These are phyloP conservation scores for Plasmodium adleri DNA, from an alignment of 169 alveolate species.

Conservation along the genomic window DNA sequence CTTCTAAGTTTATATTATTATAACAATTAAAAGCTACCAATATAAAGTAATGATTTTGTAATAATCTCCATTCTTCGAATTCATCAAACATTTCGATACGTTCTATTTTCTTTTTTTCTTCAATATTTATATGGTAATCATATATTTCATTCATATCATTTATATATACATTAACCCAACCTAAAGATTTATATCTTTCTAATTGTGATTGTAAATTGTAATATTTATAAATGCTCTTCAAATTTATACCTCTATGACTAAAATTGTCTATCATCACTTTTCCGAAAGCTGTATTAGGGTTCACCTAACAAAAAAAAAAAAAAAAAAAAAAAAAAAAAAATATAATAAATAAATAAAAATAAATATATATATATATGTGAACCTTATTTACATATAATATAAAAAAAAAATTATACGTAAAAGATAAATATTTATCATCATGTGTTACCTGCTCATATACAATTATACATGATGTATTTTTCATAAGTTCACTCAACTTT, in stretches of 20 bases:
- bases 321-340: background rate
- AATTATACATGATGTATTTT: slow-evolving; percentile 56
- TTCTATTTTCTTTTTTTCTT: slow-evolving; percentile 78
- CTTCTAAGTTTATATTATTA: slow-evolving; percentile 11
- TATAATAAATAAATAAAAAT: background rate
- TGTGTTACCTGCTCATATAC: slow-evolving; percentile 76
- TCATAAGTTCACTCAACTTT: slow-evolving; percentile 57
- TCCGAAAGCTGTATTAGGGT: slow-evolving; percentile 78
- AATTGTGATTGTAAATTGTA: slow-evolving; percentile 39
- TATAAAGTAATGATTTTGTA: slow-evolving; percentile 78
- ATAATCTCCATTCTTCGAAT: slow-evolving; percentile 84
- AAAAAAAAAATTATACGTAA: background rate
- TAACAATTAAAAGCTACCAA: slow-evolving; percentile 67
- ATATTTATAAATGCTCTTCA: slow-evolving; percentile 70
- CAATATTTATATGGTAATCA: slow-evolving; percentile 69
- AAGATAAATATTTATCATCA: background rate
- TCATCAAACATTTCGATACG: slow-evolving; percentile 83
- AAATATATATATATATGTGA: background rate
- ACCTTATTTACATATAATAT: background rate
- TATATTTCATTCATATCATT: slow-evolving; percentile 79
- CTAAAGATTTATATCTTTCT: slow-evolving; percentile 46
- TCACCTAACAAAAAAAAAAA: slow-evolving; percentile 22
- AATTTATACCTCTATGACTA: slow-evolving; percentile 45
- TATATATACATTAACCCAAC: slow-evolving; percentile 78
- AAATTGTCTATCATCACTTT: slow-evolving; percentile 61